Percentiles rank a stretch among this genome's conserved stretches.
These are phyloP conservation scores for Podospora tetraspora DNA, from an alignment of 495 filamentous ascomycete genomes.

Conservation along the genomic window DNA sequence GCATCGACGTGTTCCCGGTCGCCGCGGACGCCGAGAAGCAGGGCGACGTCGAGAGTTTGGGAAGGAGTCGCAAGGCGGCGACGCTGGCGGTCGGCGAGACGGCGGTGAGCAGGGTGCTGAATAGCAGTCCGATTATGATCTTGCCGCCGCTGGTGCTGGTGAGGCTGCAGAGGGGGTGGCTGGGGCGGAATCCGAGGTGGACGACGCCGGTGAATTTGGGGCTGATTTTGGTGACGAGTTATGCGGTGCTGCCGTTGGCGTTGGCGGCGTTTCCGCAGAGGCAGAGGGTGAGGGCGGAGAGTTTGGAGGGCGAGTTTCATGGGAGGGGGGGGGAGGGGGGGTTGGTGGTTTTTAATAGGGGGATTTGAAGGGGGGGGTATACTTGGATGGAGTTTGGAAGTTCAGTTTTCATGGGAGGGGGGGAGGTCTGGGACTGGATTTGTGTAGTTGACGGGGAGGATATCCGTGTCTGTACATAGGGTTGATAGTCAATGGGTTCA, in stretches of 20 bases:
- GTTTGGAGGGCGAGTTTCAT: conserved; percentile 78
- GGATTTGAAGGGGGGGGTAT: conserved; percentile 52
- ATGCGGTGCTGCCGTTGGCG: conserved; percentile 80
- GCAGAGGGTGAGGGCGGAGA: conserved; percentile 66
- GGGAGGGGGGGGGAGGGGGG: conserved; percentile 66
- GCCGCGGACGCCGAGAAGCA: conserved; percentile 52
- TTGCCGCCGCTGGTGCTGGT: conserved; percentile 81
- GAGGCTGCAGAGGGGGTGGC: conserved; percentile 72
- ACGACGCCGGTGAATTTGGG: conserved; percentile 77
- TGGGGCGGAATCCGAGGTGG: conserved; percentile 64
- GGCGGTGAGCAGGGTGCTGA: conserved; percentile 80
- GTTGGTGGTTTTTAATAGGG: conserved; percentile 85
- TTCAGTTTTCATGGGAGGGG: neutral
- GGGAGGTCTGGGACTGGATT: neutral
- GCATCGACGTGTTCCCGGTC: conserved; percentile 90
- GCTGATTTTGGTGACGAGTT: conserved; percentile 71
- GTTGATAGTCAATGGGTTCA: neutral
- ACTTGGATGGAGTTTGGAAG: neutral
- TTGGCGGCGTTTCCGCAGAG: conserved; percentile 88
- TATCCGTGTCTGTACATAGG: neutral
- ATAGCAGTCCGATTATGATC: conserved; percentile 95
- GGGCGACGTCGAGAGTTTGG: conserved; percentile 59
- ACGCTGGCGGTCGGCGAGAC: conserved; percentile 87
- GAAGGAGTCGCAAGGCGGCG: conserved; percentile 83
- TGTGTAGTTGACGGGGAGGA: neutral